These are phyloP conservation scores for Zhuliangozyma parablackwelliae DNA, from an alignment of 1,139 yeast genomes.

Conservation along the genomic window DNA sequence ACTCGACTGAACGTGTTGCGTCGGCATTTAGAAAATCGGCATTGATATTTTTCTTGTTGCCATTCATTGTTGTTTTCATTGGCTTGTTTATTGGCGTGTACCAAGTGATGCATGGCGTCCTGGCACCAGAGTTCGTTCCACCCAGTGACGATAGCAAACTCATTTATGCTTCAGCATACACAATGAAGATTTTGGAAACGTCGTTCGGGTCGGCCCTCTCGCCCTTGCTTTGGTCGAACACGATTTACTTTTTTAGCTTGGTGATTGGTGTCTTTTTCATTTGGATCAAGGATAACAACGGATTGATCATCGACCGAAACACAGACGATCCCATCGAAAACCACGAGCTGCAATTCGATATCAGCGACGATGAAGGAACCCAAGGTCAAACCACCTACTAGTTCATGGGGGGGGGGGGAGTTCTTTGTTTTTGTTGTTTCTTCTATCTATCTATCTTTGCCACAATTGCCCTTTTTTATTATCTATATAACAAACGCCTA, in stretches of 20 bases:
- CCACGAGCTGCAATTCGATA: conserved; percentile 18
- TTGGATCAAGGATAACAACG: conserved; percentile 35
- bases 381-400: too few species aligned
- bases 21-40: conserved; percentile 29
- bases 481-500: too few species aligned
- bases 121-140: too few species aligned
- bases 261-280: conserved; percentile 24
- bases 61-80: conserved; percentile 15
- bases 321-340: conserved; percentile 13
- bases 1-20: conserved; percentile 16
- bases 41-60: conserved; percentile 25
- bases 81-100: conserved; percentile 4
- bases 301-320: conserved; percentile 23
- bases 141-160: too few species aligned
- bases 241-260: conserved; percentile 14
- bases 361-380: conserved; percentile 17
- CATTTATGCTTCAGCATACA: too few species aligned
- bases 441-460: too few species aligned
- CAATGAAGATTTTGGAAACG: too few species aligned
- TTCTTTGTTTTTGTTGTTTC: too few species aligned
- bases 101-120: background rate
- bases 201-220: too few species aligned
- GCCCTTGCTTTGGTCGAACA: conserved; percentile 11
- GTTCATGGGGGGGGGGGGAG: too few species aligned
- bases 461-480: too few species aligned